Conservation (phyloP, 306 rosid genomes). For the Acmispon strigosus region DNA sequence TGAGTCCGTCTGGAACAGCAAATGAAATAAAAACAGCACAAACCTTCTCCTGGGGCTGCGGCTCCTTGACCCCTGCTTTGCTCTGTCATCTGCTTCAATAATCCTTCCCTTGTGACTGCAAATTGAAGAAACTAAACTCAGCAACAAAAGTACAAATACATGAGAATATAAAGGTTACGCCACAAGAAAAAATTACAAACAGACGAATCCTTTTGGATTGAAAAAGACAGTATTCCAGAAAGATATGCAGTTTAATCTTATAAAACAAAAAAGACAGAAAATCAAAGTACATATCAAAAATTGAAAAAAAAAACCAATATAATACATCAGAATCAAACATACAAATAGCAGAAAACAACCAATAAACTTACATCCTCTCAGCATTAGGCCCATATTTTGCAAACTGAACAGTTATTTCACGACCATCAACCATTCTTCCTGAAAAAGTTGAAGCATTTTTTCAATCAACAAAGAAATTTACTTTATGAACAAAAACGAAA, state of each 20-base stretch:
- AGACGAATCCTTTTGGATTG: too few species aligned
- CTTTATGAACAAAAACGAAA: not conserved
- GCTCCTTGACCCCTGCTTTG: conserved; percentile 63
- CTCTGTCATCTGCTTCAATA: conserved; percentile 42
- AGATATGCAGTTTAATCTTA: not conserved
- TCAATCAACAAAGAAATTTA: not conserved
- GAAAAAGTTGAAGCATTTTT: not conserved
- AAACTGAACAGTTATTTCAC: conserved; percentile 90
- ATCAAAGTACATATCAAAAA: not conserved
- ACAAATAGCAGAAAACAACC: not conserved
- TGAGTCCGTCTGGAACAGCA: not conserved
- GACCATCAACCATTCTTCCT: conserved; percentile 91
- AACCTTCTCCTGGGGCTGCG: conserved; percentile 77
- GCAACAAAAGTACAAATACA: not conserved
- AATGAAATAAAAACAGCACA: not conserved
- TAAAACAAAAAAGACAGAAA: not conserved
- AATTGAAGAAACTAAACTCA: conserved; percentile 13
- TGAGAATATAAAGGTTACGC: not conserved
- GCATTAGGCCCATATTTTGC: conserved; percentile 96
- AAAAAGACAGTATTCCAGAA: not conserved
- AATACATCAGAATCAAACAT: not conserved
- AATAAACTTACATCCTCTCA: conserved; percentile 67
- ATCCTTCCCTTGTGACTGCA: conserved; percentile 79
- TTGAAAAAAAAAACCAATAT: not conserved
- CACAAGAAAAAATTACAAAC: not conserved